Percentiles rank a stretch among this genome's conserved stretches.
These are phyloP conservation scores for Lobosporangium transversale DNA, from an alignment of 192 early-diverging fungal species.

Conservation along the genomic window DNA sequence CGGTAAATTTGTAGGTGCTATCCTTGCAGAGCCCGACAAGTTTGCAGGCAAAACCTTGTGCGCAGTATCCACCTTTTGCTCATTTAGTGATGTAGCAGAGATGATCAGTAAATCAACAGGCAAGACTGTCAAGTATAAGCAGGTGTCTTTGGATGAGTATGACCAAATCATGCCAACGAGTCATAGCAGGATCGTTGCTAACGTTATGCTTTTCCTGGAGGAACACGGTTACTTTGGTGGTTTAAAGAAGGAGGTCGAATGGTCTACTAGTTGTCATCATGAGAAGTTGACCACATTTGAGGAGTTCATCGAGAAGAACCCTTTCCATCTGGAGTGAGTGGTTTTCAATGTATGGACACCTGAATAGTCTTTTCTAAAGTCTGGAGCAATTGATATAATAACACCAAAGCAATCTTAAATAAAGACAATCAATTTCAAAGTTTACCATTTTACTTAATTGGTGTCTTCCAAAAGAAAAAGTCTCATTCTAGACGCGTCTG, in stretches of 20 bases:
- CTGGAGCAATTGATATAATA: too few relatives aligned
- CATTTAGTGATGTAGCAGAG: slow-evolving; percentile 1
- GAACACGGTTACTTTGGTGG: slow-evolving; percentile 8
- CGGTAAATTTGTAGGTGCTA: slow-evolving; percentile 25
- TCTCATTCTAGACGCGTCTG: too few relatives aligned
- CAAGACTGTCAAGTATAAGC: slow-evolving; percentile 18
- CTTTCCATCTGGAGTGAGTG: neutral
- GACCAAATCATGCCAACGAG: neutral
- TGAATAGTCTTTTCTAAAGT: too few relatives aligned
- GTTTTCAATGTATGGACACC: too few relatives aligned
- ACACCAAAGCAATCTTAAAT: too few relatives aligned
- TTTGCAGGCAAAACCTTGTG: slow-evolving; percentile 19
- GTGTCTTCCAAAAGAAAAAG: too few relatives aligned
- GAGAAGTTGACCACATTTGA: slow-evolving; percentile 13
- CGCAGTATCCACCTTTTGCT: neutral
- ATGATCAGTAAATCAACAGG: slow-evolving; percentile 12
- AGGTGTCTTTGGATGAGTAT: slow-evolving; percentile 3
- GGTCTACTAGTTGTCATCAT: neutral
- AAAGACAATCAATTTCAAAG: too few relatives aligned
- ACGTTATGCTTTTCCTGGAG: neutral
- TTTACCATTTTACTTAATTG: too few relatives aligned
- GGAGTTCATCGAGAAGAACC: neutral
- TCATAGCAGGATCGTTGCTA: neutral
- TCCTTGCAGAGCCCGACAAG: too few relatives aligned
- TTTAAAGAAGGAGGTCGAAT: neutral